Evolutionary conservation across 2,329 filamentous ascomycete species (phyloP).

Genomic region (Nannizziopsis arthrosporioides): DNA sequence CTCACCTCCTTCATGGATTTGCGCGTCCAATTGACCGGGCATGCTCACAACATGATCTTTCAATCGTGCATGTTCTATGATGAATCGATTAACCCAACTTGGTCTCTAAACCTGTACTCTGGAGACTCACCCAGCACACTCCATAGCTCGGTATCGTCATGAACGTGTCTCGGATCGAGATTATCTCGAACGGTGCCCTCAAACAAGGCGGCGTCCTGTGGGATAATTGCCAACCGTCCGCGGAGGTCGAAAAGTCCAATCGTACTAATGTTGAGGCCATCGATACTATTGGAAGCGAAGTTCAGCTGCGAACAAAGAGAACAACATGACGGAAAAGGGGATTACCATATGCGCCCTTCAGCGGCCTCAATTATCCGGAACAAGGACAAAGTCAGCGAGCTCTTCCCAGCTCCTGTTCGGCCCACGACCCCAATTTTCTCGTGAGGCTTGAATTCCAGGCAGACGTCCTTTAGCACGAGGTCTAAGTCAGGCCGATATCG

Average conservation of each 20-base stretch:
- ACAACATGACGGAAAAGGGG: constrained; percentile 2
- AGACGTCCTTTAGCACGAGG: constrained; percentile 85
- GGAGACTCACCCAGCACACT: constrained; percentile 72
- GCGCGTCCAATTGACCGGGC: constrained; percentile 80
- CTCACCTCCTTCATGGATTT: constrained; percentile 86
- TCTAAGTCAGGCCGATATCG: constrained; percentile 83
- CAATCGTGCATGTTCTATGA: constrained; percentile 73
- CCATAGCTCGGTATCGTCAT: constrained; percentile 96
- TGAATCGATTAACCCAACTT: background rate
- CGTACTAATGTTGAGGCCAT: constrained; percentile 73
- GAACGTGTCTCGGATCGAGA: constrained; percentile 83
- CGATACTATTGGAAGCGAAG: constrained; percentile 50
- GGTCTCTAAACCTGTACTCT: background rate
- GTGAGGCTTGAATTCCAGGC: constrained; percentile 80
- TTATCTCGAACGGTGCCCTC: constrained; percentile 90
- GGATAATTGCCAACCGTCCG: constrained; percentile 85
- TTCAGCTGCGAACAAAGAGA: constrained; percentile 6
- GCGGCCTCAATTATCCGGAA: constrained; percentile 91
- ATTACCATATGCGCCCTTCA: constrained; percentile 57
- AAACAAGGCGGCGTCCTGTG: constrained; percentile 92
- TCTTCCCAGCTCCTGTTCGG: constrained; percentile 91
- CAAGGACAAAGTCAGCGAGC: constrained; percentile 77
- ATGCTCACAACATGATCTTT: constrained; percentile 81
- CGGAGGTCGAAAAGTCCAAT: constrained; percentile 86
- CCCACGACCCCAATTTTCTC: constrained; percentile 98